Evolutionary conservation across 75 land plant species (phyloP), one percentile per base, ranked within the genome.

Genomic region (Sequoiadendron giganteum): DNA sequence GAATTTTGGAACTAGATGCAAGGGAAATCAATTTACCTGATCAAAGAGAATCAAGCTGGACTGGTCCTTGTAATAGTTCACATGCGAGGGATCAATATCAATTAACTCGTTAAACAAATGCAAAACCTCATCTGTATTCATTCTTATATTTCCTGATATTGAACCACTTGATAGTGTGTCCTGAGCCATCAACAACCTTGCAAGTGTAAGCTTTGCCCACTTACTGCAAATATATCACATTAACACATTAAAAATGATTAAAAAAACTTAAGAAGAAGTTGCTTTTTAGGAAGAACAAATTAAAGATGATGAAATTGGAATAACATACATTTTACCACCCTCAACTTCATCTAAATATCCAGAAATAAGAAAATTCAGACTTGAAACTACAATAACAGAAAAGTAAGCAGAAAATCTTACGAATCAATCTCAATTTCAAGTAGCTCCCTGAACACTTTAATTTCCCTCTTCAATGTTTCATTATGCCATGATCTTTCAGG

Each of bases 121-220:
- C 68, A 94, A 83, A 56, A 94, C 92, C 90, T 98, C 99, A 80
- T 95, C 93, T 49, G 34, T 87, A 65, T 93, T 89, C 52, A 42
- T 86, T 85, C 3, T 77, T 84, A 79, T 88, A 75, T 83, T 81
- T 61, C 10, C 8, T 70, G 83, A 78, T 81, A 45, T 47, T 38
- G 43, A 65, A 39, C 75, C 90, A 85, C 73, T 25, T 25, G 88
- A 70, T 30, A 86, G 10, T 43, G 91, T 76, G 89, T 92, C 92
- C 85, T 88, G 88, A n/a, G 95, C 91, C 92, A 90, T 88, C 88
- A 97, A 88, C 79, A 98, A 87, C 81, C 99, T 89, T 55, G 99
- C 97, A 70, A 98, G 92, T 79, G 94, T 95, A 85, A 98, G 92
- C 90, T 90, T 94, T 39, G 94, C 95, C 92, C 98, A 95, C 91